Evolutionary conservation across 352 stramenopile species (phyloP).

Genomic region (Phytophthora chlamydospora): DNA sequence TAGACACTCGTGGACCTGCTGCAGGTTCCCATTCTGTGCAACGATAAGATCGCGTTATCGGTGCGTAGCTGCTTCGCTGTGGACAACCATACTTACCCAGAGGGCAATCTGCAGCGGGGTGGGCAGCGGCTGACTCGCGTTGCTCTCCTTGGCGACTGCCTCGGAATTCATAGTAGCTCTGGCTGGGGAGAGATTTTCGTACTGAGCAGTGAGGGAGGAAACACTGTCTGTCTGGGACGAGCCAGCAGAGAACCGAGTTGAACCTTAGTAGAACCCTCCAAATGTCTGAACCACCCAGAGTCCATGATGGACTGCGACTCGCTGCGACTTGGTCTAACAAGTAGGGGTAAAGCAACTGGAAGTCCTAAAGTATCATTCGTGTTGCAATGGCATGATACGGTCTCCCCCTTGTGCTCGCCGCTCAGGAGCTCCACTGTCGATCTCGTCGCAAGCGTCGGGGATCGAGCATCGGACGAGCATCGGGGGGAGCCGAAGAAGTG

Average conservation of each 20-base stretch:
- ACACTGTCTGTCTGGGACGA: conserved; percentile 27
- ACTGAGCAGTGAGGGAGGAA: not conserved
- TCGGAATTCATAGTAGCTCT: conserved; percentile 22
- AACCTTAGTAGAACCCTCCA: not conserved
- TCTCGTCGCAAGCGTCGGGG: too few relatives aligned
- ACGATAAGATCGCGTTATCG: not conserved
- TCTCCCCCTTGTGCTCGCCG: too few relatives aligned
- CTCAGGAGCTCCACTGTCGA: too few relatives aligned
- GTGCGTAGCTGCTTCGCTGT: not conserved
- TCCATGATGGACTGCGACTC: too few relatives aligned
- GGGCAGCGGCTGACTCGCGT: conserved; percentile 9
- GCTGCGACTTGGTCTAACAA: too few relatives aligned
- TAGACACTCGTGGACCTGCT: conserved; percentile 56
- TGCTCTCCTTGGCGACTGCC: not conserved
- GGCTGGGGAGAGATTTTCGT: conserved; percentile 11
- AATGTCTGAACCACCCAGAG: too few relatives aligned
- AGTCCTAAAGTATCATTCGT: too few relatives aligned
- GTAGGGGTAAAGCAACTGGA: too few relatives aligned
- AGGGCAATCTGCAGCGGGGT: conserved; percentile 65
- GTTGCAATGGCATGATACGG: too few relatives aligned
- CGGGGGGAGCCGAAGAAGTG: too few relatives aligned
- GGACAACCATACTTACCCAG: conserved; percentile 43
- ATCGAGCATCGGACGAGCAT: too few relatives aligned
- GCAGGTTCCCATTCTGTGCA: conserved; percentile 60
- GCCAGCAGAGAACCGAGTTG: conserved; percentile 11